Evolutionary conservation across 1,284 basidiomycete species (phyloP).

Genomic region (Heterobasidion irregulare): DNA sequence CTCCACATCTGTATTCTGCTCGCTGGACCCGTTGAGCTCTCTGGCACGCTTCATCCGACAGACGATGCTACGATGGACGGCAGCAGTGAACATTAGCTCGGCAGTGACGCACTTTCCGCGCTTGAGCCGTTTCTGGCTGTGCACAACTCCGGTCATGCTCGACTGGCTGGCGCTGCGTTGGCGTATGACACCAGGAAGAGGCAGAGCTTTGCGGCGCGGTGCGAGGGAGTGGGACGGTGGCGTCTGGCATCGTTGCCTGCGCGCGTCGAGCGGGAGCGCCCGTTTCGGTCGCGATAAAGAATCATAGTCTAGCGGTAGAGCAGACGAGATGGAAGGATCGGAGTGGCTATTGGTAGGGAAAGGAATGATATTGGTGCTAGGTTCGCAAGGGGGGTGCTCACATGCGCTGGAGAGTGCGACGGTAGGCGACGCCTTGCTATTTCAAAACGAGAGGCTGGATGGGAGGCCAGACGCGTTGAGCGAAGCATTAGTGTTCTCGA

Average conservation of each 20-base stretch:
- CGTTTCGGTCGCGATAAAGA: background rate
- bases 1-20: constrained; percentile 4
- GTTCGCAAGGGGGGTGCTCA: background rate
- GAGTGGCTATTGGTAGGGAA: background rate
- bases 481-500: background rate
- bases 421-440: background rate
- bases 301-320: background rate
- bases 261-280: background rate
- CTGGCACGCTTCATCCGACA: constrained; percentile 1
- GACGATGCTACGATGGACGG: constrained; percentile 31
- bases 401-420: constrained; percentile 1
- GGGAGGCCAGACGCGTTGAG: background rate
- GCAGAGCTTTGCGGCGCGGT: background rate
- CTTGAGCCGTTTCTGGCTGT: constrained; percentile 20
- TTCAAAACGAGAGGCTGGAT: background rate
- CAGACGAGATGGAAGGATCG: background rate
- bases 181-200: background rate
- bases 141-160: background rate
- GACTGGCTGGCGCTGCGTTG: background rate
- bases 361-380: background rate
- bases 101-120: constrained; percentile 25
- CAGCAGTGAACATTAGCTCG: constrained; percentile 31
- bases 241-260: background rate
- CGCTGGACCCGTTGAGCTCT: background rate
- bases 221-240: background rate